Conservation (phyloP, 257 asterid genomes). For the Henckelia pumila region DNA sequence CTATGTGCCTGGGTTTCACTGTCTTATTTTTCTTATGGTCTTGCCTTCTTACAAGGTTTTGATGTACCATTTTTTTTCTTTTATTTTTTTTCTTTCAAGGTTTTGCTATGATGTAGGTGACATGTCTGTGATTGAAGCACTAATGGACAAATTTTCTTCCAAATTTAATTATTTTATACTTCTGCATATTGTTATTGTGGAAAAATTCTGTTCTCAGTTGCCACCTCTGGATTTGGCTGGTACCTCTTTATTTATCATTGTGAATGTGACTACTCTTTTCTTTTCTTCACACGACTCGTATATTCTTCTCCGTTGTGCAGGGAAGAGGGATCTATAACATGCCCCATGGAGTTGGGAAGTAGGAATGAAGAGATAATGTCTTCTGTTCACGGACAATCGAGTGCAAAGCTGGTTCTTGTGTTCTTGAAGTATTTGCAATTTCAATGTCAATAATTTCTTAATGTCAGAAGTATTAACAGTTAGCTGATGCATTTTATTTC, state of each 20-base stretch:
- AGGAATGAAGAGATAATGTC: slow-evolving; percentile 47
- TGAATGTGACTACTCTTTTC: slow-evolving; percentile 45
- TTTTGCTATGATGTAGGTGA: neutral
- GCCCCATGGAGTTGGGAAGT: slow-evolving; percentile 86
- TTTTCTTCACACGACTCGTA: neutral
- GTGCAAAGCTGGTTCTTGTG: neutral
- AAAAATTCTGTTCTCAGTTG: neutral
- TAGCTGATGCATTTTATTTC: slow-evolving; percentile 15
- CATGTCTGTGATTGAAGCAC: neutral
- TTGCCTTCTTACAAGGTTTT: neutral
- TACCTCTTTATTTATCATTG: slow-evolving; percentile 49
- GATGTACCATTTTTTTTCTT: neutral
- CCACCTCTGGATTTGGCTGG: slow-evolving; percentile 68
- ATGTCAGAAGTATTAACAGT: slow-evolving; percentile 6
- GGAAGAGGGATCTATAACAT: slow-evolving; percentile 70
- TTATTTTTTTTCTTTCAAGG: neutral
- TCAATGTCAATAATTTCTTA: slow-evolving; percentile 30
- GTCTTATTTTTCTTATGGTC: neutral
- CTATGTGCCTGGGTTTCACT: neutral
- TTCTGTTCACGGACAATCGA: neutral
- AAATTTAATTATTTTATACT: no score
- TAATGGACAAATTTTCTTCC: neutral
- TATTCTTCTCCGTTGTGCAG: slow-evolving; percentile 31
- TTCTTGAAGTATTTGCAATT: slow-evolving; percentile 20
- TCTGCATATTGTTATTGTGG: neutral